These are phyloP conservation scores for Rhexocercosporidium sp. DNA, from an alignment of 2,329 filamentous ascomycete species.

Conservation along the genomic window DNA sequence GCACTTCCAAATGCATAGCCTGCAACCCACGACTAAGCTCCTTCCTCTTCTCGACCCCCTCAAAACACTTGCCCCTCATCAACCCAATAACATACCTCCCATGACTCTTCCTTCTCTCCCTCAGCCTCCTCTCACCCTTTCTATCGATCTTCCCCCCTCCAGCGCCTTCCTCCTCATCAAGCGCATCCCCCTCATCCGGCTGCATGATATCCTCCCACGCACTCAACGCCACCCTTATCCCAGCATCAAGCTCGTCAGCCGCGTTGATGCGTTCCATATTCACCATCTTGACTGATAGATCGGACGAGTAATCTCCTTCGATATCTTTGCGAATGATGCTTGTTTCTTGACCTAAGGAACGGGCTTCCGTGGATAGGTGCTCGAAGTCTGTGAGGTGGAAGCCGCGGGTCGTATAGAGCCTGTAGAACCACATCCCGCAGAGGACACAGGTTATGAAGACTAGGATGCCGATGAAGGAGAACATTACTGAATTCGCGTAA, in stretches of 20 bases:
- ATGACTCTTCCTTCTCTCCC: constrained; percentile 27
- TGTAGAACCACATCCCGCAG: constrained; percentile 11
- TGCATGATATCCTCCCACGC: constrained; percentile 35
- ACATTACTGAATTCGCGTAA: constrained; percentile 16
- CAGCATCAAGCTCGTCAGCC: constrained; percentile 29
- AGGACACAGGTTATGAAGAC: constrained; percentile 4
- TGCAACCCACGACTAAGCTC: constrained; percentile 28
- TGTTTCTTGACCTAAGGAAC: constrained; percentile 21
- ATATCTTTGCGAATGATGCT: constrained; percentile 21
- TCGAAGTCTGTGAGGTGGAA: constrained; percentile 30
- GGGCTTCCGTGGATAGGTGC: constrained; percentile 20
- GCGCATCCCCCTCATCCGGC: constrained; percentile 12
- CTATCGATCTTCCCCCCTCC: constrained; percentile 12
- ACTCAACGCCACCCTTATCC: constrained; percentile 26
- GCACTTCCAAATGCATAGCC: constrained; percentile 24
- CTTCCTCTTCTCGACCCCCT: constrained; percentile 27
- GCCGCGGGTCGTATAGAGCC: constrained; percentile 14
- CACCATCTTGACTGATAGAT: constrained; percentile 14
- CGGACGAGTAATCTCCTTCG: constrained; percentile 20
- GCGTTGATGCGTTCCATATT: constrained; percentile 21
- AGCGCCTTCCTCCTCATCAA: constrained; percentile 16
- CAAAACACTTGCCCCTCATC: constrained; percentile 29
- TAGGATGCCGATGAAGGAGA: constrained; percentile 25
- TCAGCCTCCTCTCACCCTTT: constrained; percentile 17
- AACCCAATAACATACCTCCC: constrained; percentile 30